Percentiles rank a stretch among this genome's conserved stretches.
These are phyloP conservation scores for Avena eriantha DNA, from an alignment of 176 grass and related monocot species.

Conservation along the genomic window DNA sequence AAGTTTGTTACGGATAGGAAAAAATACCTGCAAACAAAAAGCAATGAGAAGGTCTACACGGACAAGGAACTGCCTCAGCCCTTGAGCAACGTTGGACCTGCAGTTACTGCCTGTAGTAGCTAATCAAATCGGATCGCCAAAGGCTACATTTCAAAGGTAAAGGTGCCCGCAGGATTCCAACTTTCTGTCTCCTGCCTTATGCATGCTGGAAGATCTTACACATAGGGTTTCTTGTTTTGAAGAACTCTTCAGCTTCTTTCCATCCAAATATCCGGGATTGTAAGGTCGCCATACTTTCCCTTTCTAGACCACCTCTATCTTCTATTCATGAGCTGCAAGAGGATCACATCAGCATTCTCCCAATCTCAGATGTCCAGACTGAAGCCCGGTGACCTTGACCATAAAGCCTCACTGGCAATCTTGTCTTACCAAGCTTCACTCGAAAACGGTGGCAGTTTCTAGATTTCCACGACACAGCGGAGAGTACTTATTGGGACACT, in stretches of 20 bases:
- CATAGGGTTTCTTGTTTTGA: background rate
- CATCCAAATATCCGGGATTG: background rate
- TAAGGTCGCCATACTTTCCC: background rate
- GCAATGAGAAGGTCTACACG: background rate
- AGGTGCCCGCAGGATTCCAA: background rate
- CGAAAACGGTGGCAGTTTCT: background rate
- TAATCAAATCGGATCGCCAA: background rate
- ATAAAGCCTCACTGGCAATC: background rate
- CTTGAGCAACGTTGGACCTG: background rate
- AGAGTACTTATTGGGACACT: background rate
- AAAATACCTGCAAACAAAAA: background rate
- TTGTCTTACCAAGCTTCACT: background rate
- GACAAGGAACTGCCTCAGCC: background rate
- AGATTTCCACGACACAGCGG: background rate
- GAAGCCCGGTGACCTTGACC: background rate
- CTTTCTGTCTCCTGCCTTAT: background rate
- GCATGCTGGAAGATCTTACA: background rate
- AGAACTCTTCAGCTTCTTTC: background rate
- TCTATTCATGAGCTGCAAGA: background rate
- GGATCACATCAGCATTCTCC: background rate
- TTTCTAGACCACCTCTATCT: background rate
- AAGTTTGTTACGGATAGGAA: background rate
- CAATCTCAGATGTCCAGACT: background rate
- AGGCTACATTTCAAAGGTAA: background rate
- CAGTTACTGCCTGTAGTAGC: background rate